These are phyloP conservation scores for Calonectria pseudoreteaudii DNA, from an alignment of 2,329 filamentous ascomycete genomes.

Conservation along the genomic window DNA sequence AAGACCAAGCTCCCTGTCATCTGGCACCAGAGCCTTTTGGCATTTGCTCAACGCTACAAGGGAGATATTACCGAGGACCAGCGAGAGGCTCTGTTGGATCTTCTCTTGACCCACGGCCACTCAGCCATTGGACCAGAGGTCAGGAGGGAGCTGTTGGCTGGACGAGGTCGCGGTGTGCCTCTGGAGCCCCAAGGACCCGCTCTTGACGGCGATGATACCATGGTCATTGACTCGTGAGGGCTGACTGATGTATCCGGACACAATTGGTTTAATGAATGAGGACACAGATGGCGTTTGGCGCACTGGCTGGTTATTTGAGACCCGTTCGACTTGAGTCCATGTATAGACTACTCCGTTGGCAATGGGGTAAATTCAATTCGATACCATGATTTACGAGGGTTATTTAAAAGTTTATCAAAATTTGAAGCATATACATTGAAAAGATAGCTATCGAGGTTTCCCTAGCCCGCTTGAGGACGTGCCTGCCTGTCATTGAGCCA, in stretches of 20 bases:
- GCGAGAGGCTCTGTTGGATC: conserved; percentile 88
- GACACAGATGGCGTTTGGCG: conserved; percentile 42
- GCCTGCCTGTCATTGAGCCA: background rate
- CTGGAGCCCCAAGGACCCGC: conserved; percentile 67
- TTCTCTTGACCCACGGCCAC: conserved; percentile 87
- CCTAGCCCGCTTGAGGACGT: background rate
- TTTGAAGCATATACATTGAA: background rate
- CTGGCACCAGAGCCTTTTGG: conserved; percentile 94
- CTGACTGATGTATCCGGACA: background rate
- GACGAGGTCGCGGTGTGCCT: conserved; percentile 82
- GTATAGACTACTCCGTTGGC: conserved; percentile 35
- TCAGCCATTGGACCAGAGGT: conserved; percentile 92
- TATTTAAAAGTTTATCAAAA: background rate
- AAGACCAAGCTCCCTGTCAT: conserved; percentile 84
- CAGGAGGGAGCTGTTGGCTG: conserved; percentile 86
- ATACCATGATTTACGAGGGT: conserved; percentile 39
- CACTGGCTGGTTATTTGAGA: conserved; percentile 31
- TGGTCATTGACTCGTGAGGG: conserved; percentile 74
- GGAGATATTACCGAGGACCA: conserved; percentile 98
- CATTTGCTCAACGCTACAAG: conserved; percentile 93
- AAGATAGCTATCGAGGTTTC: background rate
- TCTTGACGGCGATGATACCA: conserved; percentile 88
- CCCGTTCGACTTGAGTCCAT: conserved; percentile 39
- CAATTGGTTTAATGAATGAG: conserved; percentile 39
- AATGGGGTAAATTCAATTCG: conserved; percentile 33